Evolutionary conservation across 257 asterid genomes (phyloP), one percentile per base, ranked within the genome.

Genomic region (Ehretia macrophylla): DNA sequence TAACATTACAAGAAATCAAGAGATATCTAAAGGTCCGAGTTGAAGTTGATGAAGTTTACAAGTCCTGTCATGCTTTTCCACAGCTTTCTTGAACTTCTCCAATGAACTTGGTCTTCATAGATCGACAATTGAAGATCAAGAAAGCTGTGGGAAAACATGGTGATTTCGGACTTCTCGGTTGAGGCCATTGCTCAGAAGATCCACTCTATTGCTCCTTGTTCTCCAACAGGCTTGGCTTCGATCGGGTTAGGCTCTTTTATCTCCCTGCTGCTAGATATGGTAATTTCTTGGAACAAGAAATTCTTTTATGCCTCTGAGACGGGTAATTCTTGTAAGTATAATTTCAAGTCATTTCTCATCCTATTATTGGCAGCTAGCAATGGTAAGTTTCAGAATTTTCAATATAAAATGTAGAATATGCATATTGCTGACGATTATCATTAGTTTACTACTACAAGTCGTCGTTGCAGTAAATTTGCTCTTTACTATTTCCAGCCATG

Each of bases 21-120:
- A n/a, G n/a, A n/a, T n/a, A n/a, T n/a, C n/a, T n/a, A n/a, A n/a
- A n/a, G n/a, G n/a, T n/a, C n/a, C n/a, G n/a, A n/a, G n/a, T n/a
- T 51, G 65, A 23, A 62, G 20, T 10, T 51, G 12, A 12, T 13
- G 20, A 21, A 8, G 10, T 51, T 35, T 17, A 42, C 56, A 66
- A 80, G 84, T 78, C 87, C 84, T 62, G 77, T 61, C 85, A 77
- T 88, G 83, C 85, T 79, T 83, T 85, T 85, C 96, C 96, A 87
- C 96, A 83, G 96, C 96, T 85, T 87, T 87, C 94, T 87, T 87
- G 96, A 87, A 87, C 96, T 87, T 80, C 80, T 65, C 51, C 58
- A 47, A 62, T 60, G 27, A 48, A 60, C 42, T 51, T 45, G 52
- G 39, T 17, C 39, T 22, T 13, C 39, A 19, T 12, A 35, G 67